Base-by-base conservation (phyloP, 352 stramenopile genomes). In the Phytopythium aichiense region DNA sequence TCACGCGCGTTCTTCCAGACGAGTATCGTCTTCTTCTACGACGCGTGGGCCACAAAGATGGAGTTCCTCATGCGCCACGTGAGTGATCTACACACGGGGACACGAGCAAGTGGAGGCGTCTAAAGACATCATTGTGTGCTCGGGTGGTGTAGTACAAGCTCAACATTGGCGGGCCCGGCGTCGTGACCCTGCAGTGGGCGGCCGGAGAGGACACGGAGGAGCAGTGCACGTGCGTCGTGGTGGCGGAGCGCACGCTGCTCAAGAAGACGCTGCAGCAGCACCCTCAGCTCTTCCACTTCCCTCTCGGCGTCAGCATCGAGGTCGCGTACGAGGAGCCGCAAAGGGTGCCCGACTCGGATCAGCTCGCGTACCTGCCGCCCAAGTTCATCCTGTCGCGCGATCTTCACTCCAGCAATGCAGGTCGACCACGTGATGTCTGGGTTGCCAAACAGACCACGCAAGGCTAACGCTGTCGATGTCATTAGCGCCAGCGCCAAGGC, bases 21-120 rank as follows among this genome's bases (percentile, higher is more conserved):
- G 56, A 80, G 65, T 52, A 60, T 80, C 23, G 78, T 93, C 56
- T 93, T 83, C 61, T 74, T 91, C 37, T 93, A 93, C 64, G 78
- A 93, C 58, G 72, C 77, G 33, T 93, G 84, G 84, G 82, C 81
- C 23, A 61, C 69, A 22, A 78, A 73, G 22, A 76, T 91, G 66
- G 57, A 73, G 49, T 81, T 84, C 48, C 67, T 93, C 33, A 72
- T 88, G 61, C 77, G 78, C 35, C 71, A 86, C 63, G 84, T 78
- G 76, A 66, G 78, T 77, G 37, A 5, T 11, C 35, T 30, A 31
- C 12, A 4, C 46, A 18, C 18, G 31, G 15, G 23, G 16, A 31
- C 22, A 22, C 50, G 31, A 11, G 25, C 46, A 28, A 49, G 33
- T 6, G 18, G 33, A 30, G 22, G 11, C 7, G 18, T 38, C 33